Evolutionary conservation across 2,329 filamentous ascomycete species (phyloP).

Genomic region (Fusarium equiseti): DNA sequence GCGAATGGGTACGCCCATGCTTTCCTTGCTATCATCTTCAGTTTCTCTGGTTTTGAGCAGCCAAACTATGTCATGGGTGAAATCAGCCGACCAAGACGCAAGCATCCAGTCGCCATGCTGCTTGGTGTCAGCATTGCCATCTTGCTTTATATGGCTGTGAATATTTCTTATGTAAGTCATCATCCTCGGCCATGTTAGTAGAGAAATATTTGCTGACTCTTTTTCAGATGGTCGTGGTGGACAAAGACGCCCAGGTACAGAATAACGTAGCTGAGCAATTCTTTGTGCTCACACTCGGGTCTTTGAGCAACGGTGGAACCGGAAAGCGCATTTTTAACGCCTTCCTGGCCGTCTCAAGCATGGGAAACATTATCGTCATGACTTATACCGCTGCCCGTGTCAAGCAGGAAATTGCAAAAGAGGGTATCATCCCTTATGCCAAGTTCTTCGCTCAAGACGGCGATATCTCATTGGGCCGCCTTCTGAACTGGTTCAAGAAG

Average conservation of each 20-base stretch:
- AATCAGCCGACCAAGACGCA: conserved; percentile 49
- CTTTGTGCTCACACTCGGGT: conserved; percentile 51
- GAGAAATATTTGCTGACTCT: background rate
- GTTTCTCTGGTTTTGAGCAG: conserved; percentile 54
- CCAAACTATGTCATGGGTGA: conserved; percentile 55
- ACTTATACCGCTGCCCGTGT: conserved; percentile 68
- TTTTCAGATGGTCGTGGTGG: conserved; percentile 54
- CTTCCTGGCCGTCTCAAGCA: conserved; percentile 65
- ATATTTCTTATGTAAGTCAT: conserved; percentile 52
- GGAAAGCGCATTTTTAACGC: conserved; percentile 58
- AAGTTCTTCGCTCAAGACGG: conserved; percentile 60
- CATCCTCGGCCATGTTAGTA: rapidly evolving
- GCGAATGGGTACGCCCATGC: conserved; percentile 54
- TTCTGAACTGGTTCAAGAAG: conserved; percentile 49
- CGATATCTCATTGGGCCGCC: conserved; percentile 52
- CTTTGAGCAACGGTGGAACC: conserved; percentile 45
- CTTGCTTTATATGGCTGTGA: conserved; percentile 54
- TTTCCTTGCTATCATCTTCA: conserved; percentile 59
- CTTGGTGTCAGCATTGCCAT: conserved; percentile 48
- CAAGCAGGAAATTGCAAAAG: conserved; percentile 72
- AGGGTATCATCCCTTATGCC: conserved; percentile 65
- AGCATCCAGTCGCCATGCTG: conserved; percentile 51
- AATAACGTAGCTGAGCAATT: conserved; percentile 50
- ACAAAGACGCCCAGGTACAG: conserved; percentile 15
- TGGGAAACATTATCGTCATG: conserved; percentile 69